phyloP scores from a whole-genome alignment of 305 asterid species.

The Petunia hybrid region DNA sequence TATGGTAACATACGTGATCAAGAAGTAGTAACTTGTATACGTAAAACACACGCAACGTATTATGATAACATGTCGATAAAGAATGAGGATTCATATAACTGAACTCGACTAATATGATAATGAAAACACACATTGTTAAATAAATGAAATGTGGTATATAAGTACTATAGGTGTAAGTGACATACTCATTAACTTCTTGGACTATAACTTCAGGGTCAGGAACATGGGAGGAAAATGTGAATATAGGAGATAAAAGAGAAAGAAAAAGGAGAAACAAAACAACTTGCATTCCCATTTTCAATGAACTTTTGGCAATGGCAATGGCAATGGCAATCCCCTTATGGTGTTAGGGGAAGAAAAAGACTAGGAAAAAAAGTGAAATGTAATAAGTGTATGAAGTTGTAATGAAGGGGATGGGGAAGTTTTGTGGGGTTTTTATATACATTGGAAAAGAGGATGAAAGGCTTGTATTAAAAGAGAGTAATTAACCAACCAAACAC shows the following conservation, averaged over 20 bases:
- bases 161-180: neutral
- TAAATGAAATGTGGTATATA: neutral
- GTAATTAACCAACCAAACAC: conserved; percentile 23
- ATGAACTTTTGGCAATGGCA: neutral
- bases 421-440: conserved; percentile 26
- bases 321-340: conserved; percentile 1
- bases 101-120: neutral
- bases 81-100: neutral
- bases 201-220: conserved; percentile 73
- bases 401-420: conserved; percentile 23
- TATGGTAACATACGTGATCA: neutral
- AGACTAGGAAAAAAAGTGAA: neutral
- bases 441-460: conserved; percentile 19
- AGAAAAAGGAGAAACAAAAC: conserved; percentile 48
- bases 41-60: neutral
- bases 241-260: conserved; percentile 41
- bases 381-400: neutral
- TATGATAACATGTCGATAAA: neutral
- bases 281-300: conserved; percentile 47
- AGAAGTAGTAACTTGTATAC: too few relatives aligned
- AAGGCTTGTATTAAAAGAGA: neutral
- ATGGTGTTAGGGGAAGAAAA: neutral
- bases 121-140: neutral
- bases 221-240: conserved; percentile 56
- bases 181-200: conserved; percentile 79